Evolutionary conservation across 805 yeast species (phyloP).

Genomic region (Wickerhamomyces alni): DNA sequence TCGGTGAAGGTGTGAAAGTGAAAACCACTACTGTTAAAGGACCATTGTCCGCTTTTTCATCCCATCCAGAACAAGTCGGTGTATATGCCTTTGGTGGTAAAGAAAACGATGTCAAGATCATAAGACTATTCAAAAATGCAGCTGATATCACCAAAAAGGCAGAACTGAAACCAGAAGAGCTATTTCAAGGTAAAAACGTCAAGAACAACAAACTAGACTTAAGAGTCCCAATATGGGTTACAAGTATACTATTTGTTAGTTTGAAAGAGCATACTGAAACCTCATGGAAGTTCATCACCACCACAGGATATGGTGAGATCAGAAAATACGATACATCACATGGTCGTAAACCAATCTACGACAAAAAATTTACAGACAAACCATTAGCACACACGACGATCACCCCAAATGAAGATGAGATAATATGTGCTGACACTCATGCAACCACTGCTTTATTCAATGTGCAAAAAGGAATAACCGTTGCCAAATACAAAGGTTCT

Average conservation of each 20-base stretch:
- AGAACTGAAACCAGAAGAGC: constrained; percentile 21
- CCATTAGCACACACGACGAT: constrained; percentile 37
- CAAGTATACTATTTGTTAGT: constrained; percentile 44
- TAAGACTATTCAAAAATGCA: constrained; percentile 30
- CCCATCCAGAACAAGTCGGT: constrained; percentile 42
- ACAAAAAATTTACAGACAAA: constrained; percentile 47
- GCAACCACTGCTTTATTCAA: constrained; percentile 55
- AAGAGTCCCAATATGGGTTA: constrained; percentile 78
- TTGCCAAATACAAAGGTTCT: constrained; percentile 74
- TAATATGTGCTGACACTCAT: constrained; percentile 71
- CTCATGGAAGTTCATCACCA: constrained; percentile 50
- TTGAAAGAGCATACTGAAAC: constrained; percentile 27
- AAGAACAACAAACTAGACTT: constrained; percentile 71
- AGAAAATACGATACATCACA: constrained; percentile 65
- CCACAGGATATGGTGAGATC: constrained; percentile 71
- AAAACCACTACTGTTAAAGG: constrained; percentile 31
- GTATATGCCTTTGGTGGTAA: constrained; percentile 82
- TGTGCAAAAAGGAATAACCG: constrained; percentile 41
- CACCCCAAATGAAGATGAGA: constrained; percentile 28
- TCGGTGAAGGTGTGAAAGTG: constrained; percentile 10
- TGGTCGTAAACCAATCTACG: constrained; percentile 63
- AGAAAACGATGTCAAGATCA: constrained; percentile 62
- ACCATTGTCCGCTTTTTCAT: constrained; percentile 42
- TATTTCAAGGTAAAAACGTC: constrained; percentile 80
- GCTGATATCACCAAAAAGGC: constrained; percentile 21